These are phyloP conservation scores for Stephania cephalantha DNA, from an alignment of 164 flowering plant genomes.

Conservation along the genomic window DNA sequence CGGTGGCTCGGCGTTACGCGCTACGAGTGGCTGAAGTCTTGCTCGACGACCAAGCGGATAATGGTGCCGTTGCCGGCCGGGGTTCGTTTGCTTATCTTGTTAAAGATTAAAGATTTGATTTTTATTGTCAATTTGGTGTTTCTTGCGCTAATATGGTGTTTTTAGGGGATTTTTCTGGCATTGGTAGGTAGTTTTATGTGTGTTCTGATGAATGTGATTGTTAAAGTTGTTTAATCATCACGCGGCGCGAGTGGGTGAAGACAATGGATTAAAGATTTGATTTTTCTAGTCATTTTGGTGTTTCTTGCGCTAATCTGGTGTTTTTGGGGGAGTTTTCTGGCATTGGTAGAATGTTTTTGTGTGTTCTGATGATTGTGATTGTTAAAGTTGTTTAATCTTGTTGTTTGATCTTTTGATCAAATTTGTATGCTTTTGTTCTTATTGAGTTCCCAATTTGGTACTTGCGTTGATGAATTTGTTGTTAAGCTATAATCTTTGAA, in stretches of 20 bases:
- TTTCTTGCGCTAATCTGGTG: neutral
- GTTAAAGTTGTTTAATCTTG: neutral
- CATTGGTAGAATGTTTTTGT: neutral
- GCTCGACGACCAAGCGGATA: constrained; percentile 41
- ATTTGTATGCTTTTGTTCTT: neutral
- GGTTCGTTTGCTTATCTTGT: constrained; percentile 45
- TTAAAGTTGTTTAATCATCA: neutral
- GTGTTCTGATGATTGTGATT: neutral
- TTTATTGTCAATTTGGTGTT: constrained; percentile 50
- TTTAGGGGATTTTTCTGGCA: constrained; percentile 36
- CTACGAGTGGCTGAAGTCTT: constrained; percentile 85
- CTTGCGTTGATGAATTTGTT: neutral
- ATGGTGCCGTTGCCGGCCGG: constrained; percentile 95
- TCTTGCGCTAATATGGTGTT: constrained; percentile 50
- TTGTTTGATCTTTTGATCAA: neutral
- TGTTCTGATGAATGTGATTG: neutral
- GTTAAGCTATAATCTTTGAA: neutral
- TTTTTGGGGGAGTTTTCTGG: too few relatives aligned
- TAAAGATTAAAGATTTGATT: constrained; percentile 88
- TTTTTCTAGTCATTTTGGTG: too few relatives aligned
- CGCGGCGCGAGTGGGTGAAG: too few relatives aligned
- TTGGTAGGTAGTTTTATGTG: neutral
- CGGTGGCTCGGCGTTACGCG: constrained; percentile 90
- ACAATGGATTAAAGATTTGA: too few relatives aligned
- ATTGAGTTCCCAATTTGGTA: neutral